Base-by-base conservation (phyloP, 176 grass and related monocot species). In the Aegilops bicornis region DNA sequence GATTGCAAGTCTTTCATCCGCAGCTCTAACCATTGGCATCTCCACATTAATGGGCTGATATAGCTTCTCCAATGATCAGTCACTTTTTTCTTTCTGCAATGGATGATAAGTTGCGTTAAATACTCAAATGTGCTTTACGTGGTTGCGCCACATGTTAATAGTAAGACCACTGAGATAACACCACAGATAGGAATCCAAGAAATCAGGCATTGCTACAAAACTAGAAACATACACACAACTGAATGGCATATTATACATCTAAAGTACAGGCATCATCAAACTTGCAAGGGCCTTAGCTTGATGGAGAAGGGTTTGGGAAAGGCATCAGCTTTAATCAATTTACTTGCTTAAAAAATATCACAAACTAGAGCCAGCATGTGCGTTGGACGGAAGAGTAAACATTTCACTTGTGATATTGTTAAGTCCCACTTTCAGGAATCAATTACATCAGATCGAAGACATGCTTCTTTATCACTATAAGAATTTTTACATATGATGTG, bases 11-110 rank as follows among this genome's bases (percentile, higher is more conserved):
- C 93, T 78, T 96, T 95, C 86, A 98, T 96, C 39, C 82, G 88
- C 61, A 98, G 79, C 64, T 91, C 90, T 73, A 98, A 80, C 96
- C 94, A 96, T 62, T 98, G 93, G 43, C 93, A 96, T 64, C 92
- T 85, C 93, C 93, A 98, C 86, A 88, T 94, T 52, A 96, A 39
- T 23, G 96, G 96, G 69, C 91, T 89, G 61, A 98, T 91, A 77
- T 89, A 98, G 40, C 88, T 92, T 83, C 90, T 89, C 96, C 96
- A 98, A 39, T 98, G 91, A 84, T 89, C 87, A 31, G 91, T 92
- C 74, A 96, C 93, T 77, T 89, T 95, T 91, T 98, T 98, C 90
- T 96, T 98, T 84, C 96, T 98, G 93, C 42, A 81, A 84, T 69
- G 74, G 29, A 69, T 48, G 47, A 75, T 50, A 78, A 17, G 72